These are phyloP conservation scores for Xylariales sp. DNA, from an alignment of 2,329 filamentous ascomycete genomes.

Conservation along the genomic window DNA sequence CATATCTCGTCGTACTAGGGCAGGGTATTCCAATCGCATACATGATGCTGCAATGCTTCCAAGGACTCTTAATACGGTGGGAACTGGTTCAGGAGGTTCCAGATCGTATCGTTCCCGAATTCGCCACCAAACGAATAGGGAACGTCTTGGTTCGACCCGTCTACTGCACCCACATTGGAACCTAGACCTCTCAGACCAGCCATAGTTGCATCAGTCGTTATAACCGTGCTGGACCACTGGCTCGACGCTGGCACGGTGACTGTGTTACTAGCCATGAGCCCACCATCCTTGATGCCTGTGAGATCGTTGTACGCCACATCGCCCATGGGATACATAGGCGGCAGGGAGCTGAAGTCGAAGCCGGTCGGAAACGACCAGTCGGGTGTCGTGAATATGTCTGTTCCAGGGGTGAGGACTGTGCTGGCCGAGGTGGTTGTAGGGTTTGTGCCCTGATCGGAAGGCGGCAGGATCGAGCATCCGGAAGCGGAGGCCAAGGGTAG, in stretches of 20 bases:
- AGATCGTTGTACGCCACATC: conserved; percentile 56
- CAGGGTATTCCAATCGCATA: too few species aligned
- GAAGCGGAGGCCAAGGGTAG: conserved; percentile 7
- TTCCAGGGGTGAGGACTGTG: conserved; percentile 16
- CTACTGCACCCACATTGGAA: too few species aligned
- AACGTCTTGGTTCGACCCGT: conserved; percentile 16
- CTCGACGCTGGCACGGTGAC: conserved; percentile 12
- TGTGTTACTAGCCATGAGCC: conserved; percentile 18
- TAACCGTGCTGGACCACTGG: not conserved
- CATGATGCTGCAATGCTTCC: too few species aligned
- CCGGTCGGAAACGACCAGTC: conserved; percentile 39
- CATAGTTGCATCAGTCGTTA: conserved; percentile 4
- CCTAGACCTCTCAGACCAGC: not conserved
- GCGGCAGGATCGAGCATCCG: conserved; percentile 1
- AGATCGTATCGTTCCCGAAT: conserved; percentile 51
- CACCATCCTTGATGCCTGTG: conserved; percentile 32
- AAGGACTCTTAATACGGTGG: conserved; percentile 27
- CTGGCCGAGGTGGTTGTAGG: not conserved
- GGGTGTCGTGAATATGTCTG: conserved; percentile 14
- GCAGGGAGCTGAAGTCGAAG: conserved; percentile 47
- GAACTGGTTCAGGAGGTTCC: conserved; percentile 51
- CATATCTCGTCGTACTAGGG: too few species aligned
- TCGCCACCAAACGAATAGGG: conserved; percentile 51
- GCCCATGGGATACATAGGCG: conserved; percentile 52
- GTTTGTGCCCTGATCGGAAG: not conserved